A percentile compares a stretch with the other conserved stretches of the same genome.
Evolutionary conservation across 148 eudicot species (phyloP).

Genomic region (Selenicereus undatus): DNA sequence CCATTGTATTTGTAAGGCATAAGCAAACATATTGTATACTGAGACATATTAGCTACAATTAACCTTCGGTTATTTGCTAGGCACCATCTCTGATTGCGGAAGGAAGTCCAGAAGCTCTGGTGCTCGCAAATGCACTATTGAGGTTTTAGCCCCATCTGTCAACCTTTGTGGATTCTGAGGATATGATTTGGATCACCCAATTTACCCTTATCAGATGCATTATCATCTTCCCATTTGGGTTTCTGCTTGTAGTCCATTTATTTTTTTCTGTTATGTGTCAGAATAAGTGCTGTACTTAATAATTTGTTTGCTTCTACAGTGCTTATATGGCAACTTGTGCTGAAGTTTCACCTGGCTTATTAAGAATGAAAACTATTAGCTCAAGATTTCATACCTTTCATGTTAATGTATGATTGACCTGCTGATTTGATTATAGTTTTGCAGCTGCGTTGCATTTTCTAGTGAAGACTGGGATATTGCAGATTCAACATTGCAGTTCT

Average conservation of each 20-base stretch:
- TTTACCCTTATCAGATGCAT: not conserved
- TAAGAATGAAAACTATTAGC: not conserved
- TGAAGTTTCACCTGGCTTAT: not conserved
- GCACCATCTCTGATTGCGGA: slow-evolving; percentile 79
- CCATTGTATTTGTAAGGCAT: not conserved
- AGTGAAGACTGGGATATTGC: slow-evolving; percentile 96
- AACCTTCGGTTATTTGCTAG: slow-evolving; percentile 33
- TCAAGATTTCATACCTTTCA: not conserved
- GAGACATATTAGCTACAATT: not conserved
- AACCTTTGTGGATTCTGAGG: not conserved
- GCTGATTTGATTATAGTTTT: slow-evolving; percentile 26
- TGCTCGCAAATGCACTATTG: slow-evolving; percentile 69
- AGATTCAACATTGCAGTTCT: slow-evolving; percentile 91
- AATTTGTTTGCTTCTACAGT: not conserved
- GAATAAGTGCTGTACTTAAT: no score
- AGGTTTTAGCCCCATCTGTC: slow-evolving; percentile 43
- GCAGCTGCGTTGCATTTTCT: slow-evolving; percentile 89
- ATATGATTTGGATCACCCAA: not conserved
- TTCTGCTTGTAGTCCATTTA: not conserved
- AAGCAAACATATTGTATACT: not conserved
- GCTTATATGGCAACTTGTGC: not conserved
- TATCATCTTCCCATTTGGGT: not conserved
- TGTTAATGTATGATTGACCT: slow-evolving; percentile 8
- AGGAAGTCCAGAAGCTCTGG: slow-evolving; percentile 78
- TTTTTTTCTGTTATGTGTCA: not conserved